Conservation (phyloP, 768 basidiomycete species). For the Boletus rex-veris region DNA sequence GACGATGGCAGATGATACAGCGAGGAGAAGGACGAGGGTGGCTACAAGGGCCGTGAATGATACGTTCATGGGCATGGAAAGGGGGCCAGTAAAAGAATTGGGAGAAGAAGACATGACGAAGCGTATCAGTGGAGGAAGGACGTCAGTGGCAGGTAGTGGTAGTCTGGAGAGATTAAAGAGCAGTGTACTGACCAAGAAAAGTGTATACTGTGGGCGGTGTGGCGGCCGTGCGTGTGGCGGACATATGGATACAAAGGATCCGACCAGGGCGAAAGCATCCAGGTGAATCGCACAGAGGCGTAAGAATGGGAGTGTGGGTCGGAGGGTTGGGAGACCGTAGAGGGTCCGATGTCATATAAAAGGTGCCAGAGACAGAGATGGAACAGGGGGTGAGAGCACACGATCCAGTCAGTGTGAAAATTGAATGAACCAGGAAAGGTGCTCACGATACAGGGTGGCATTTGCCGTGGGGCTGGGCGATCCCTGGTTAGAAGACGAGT, state of each 20-base stretch:
- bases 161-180: background rate
- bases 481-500: background rate
- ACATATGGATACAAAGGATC: background rate
- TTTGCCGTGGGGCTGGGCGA: conserved; percentile 9
- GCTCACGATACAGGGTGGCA: conserved; percentile 31
- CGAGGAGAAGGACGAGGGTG: conserved; percentile 63
- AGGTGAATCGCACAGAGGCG: conserved; percentile 3
- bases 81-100: conserved; percentile 1
- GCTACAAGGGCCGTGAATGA: conserved; percentile 49
- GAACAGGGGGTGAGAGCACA: conserved; percentile 4
- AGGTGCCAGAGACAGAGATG: background rate
- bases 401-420: conserved; percentile 19
- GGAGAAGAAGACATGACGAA: conserved; percentile 17
- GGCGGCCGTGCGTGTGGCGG: background rate
- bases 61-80: conserved; percentile 3
- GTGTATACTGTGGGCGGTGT: conserved; percentile 27
- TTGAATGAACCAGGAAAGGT: background rate
- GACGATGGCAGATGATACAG: conserved; percentile 66
- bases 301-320: background rate
- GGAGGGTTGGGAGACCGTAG: background rate
- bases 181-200: conserved; percentile 28
- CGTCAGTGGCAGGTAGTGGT: conserved; percentile 1
- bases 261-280: background rate
- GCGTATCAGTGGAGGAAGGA: background rate
- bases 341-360: background rate